Evolutionary conservation across 208 protist species (phyloP), one percentile per base, ranked within the genome.

Genomic region (Herpetomonas muscarum): DNA sequence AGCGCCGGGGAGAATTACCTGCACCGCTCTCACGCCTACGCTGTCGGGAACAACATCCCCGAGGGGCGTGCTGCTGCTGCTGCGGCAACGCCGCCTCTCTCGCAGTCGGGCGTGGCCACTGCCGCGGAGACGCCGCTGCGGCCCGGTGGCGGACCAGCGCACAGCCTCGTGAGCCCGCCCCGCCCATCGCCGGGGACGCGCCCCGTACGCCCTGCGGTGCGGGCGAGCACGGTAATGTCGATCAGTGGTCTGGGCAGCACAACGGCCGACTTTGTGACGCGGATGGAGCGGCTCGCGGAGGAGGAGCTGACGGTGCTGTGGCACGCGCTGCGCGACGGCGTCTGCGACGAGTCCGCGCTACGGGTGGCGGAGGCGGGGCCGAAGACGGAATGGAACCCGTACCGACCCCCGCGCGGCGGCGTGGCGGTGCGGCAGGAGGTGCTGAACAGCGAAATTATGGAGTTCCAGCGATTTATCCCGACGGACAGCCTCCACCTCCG

Each of bases 381-480:
- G 12, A 76, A 70, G 21, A 58, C 63, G 22, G 59, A 30, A 1
- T 90, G 81, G 84, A 94, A 94, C 55, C 87, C 87, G 12, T 94
- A 94, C 55, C 80, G 87, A 22, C 81, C 81, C 1, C 55, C 64
- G 1, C 83, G 78, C 7, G 63, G 65, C 15, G 79, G 81, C 0
- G 60, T 70, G 17, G 64, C 76, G 17, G 56, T 81, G 30, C 66
- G 70, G 12, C 60, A 73, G 39, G 69, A 85, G 48, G 67, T 93
- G 36, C 64, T 87, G 54, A 82, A 82, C 57, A 87, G 79, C 73
- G 64, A 91, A 48, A 62, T 93, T 41, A 75, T 54, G 9, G 87
- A 90, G 66, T 93, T 87, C 58, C 39, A 58, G 10, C 55, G 45
- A 21, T 58, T 65, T 36, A 70, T 90, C 17, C 56, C 66, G 5